Base-by-base conservation (phyloP, 225 moss, liverwort and hornwort genomes). In the Bryum argenteum region DNA sequence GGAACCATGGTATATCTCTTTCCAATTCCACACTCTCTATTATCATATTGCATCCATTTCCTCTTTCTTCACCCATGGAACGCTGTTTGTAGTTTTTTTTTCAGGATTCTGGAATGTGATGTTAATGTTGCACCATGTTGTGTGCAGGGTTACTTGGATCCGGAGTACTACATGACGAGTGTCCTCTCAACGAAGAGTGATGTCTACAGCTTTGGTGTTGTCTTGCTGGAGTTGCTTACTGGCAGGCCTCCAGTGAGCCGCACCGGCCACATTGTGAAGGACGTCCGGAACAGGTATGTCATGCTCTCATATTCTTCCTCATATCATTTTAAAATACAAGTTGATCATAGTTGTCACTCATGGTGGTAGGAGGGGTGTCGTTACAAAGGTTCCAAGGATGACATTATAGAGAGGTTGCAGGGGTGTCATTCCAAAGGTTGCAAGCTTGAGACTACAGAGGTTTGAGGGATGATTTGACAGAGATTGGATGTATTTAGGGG, bases 191-290 rank as follows among this genome's bases (percentile, higher is more conserved):
- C 84, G 7, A 96, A 93, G 75, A 91, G 91, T 61, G 95, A 96
- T 51, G 87, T 96, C 8, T 96, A 90, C 80, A 96, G 95, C 77
- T 96, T 96, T 15, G 95, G 95, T 9, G 95, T 96, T 12, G 84
- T 96, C 16, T 42, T 96, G 1, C 61, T 96, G 17, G 93, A 96
- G 78, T 38, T 93, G 4, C 71, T 96, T 5, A 88, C 91, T 0
- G 91, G 79, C 0, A 68, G 77, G 21, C 81, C 74, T 8, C 89
- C 93, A 3, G 79, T 90, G 13, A 81, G 75, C 26, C 68, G 68
- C 10, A 76, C 79, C 18, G 78, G 62, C 33, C 80, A 93, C 54
- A 84, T 96, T 3, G 93, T 91, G 11, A 66, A 75, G 8, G 89
- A 84, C 40, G 85, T 93, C 17, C 76, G 75, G 71, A 79, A 9